A percentile compares a stretch with the other conserved stretches of the same genome.
Evolutionary conservation across 1,139 yeast species (phyloP).

Genomic region (Suhomyces ambrosiae): DNA sequence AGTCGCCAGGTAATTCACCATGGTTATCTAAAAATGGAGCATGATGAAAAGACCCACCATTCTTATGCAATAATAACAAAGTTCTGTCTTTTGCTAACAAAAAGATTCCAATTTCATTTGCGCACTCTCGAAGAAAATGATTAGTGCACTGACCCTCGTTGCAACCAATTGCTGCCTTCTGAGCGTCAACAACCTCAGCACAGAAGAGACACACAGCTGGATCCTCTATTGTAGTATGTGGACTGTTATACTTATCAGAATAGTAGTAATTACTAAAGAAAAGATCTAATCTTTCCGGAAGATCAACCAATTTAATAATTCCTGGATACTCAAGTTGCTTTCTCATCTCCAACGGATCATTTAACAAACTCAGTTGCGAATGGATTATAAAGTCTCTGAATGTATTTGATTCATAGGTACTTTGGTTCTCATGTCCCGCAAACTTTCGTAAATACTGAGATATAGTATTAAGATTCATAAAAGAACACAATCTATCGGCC

Average conservation of each 20-base stretch:
- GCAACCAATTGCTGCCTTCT: slow-evolving; percentile 55
- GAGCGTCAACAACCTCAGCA: slow-evolving; percentile 69
- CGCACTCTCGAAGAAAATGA: slow-evolving; percentile 66
- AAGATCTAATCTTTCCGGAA: slow-evolving; percentile 70
- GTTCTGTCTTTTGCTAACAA: slow-evolving; percentile 75
- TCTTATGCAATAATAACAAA: slow-evolving; percentile 63
- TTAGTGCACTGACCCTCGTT: slow-evolving; percentile 67
- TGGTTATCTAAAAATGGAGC: slow-evolving; percentile 87
- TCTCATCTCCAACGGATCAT: slow-evolving; percentile 14
- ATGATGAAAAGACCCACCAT: slow-evolving; percentile 79
- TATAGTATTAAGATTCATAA: slow-evolving; percentile 52
- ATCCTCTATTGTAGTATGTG: slow-evolving; percentile 54
- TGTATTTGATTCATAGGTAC: slow-evolving; percentile 18
- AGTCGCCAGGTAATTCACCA: slow-evolving; percentile 82
- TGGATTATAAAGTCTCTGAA: slow-evolving; percentile 18
- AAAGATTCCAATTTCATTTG: slow-evolving; percentile 73
- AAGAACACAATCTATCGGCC: slow-evolving; percentile 57
- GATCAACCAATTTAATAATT: slow-evolving; percentile 53
- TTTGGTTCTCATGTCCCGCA: not conserved
- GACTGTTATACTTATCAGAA: slow-evolving; percentile 44
- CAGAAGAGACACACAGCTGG: slow-evolving; percentile 90
- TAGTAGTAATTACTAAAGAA: slow-evolving; percentile 65
- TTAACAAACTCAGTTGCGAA: not conserved
- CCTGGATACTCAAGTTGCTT: slow-evolving; percentile 66
- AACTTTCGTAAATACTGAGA: slow-evolving; percentile 15